Percentiles rank a stretch among this genome's conserved stretches.
phyloP scores from a whole-genome alignment of 805 yeast genomes.

The Metschnikowia peoriensis region DNA sequence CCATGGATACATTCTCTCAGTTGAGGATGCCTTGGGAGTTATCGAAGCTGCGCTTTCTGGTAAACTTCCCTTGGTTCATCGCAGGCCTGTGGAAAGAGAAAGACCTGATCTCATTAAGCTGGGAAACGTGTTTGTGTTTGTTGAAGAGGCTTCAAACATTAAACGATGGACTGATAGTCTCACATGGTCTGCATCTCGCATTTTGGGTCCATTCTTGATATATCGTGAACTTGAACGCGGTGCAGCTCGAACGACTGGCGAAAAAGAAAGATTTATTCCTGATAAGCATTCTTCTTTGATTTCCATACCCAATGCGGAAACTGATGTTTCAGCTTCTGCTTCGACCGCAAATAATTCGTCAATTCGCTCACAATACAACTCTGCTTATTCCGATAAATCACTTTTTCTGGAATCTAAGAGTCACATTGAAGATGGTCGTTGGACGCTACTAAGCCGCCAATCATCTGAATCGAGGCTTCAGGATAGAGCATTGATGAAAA shows the following conservation, averaged over 20 bases:
- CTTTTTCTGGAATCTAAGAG: not conserved
- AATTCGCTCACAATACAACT: slow-evolving; percentile 2
- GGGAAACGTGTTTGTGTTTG: slow-evolving; percentile 81
- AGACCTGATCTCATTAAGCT: slow-evolving; percentile 61
- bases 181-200: slow-evolving; percentile 89
- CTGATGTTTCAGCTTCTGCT: not conserved
- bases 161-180: slow-evolving; percentile 98
- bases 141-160: slow-evolving; percentile 78
- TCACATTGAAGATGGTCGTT: not conserved
- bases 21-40: slow-evolving; percentile 77
- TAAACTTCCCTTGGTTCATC: slow-evolving; percentile 56
- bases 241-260: slow-evolving; percentile 43
- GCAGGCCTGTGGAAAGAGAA: slow-evolving; percentile 84
- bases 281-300: slow-evolving; percentile 6
- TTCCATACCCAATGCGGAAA: not conserved
- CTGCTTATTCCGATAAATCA: not conserved
- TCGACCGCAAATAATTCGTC: not conserved
- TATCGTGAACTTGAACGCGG: slow-evolving; percentile 60
- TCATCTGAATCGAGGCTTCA: slow-evolving; percentile 2
- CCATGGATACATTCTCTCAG: slow-evolving; percentile 73
- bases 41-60: slow-evolving; percentile 76
- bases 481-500: slow-evolving; percentile 66
- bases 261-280: slow-evolving; percentile 38
- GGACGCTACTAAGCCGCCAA: not conserved
- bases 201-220: slow-evolving; percentile 78